Evolutionary conservation across 2,329 filamentous ascomycete genomes (phyloP).

Genomic region (Cryphonectria carpinicola): DNA sequence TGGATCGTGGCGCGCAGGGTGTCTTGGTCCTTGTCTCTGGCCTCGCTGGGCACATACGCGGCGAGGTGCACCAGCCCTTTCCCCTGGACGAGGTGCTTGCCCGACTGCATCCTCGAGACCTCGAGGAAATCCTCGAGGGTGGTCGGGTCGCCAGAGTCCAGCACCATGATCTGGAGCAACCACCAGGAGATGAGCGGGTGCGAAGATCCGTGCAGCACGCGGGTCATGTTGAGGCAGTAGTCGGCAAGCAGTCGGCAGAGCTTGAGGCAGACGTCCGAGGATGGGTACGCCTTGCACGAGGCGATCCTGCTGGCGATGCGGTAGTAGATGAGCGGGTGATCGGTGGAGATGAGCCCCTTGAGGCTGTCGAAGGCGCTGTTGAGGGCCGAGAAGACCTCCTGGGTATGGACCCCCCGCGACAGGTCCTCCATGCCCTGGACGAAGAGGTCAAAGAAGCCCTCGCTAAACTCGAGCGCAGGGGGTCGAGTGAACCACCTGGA

Average conservation of each 20-base stretch:
- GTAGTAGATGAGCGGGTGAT: slow-evolving; percentile 13
- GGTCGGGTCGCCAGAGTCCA: background rate
- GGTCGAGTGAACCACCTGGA: slow-evolving; percentile 5
- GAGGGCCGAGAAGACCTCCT: slow-evolving; percentile 11
- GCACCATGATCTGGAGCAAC: background rate
- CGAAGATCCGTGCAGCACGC: slow-evolving; percentile 2
- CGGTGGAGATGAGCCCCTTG: background rate
- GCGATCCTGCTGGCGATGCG: slow-evolving; percentile 1
- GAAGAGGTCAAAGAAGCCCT: slow-evolving; percentile 14
- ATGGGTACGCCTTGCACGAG: slow-evolving; percentile 11
- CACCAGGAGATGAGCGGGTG: slow-evolving; percentile 14
- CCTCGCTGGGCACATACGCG: slow-evolving; percentile 10
- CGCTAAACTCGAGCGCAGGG: slow-evolving; percentile 5
- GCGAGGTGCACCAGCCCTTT: slow-evolving; percentile 1
- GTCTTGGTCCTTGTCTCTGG: slow-evolving; percentile 11
- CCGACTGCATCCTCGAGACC: slow-evolving; percentile 1
- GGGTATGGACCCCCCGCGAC: background rate
- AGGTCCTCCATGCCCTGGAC: slow-evolving; percentile 16
- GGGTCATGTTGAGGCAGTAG: background rate
- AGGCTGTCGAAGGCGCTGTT: slow-evolving; percentile 19
- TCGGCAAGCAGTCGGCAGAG: slow-evolving; percentile 18
- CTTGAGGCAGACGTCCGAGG: slow-evolving; percentile 2
- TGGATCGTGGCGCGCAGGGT: background rate
- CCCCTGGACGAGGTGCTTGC: background rate
- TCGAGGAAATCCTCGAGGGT: slow-evolving; percentile 4